Percentiles rank a stretch among this genome's conserved stretches.
Evolutionary conservation across 2,329 filamentous ascomycete genomes (phyloP).

Genomic region (Pseudogymnoascus sp.): DNA sequence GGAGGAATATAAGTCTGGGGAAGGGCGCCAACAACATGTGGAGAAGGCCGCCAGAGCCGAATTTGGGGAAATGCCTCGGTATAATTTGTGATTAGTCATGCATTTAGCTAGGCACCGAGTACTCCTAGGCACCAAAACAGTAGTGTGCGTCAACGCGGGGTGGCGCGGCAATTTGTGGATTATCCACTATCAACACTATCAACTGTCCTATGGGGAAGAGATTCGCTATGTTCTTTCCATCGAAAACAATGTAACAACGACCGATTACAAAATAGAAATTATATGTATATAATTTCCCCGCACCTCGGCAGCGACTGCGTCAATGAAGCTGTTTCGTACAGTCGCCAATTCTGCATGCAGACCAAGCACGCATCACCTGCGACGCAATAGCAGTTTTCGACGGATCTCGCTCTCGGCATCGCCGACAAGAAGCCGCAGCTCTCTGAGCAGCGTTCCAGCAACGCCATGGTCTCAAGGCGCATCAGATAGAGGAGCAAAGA

Average conservation of each 20-base stretch:
- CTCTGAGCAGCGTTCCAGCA: conserved; percentile 9
- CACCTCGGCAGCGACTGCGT: neutral
- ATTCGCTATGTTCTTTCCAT: conserved; percentile 1
- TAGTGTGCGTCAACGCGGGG: conserved; percentile 7
- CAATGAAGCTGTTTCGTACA: conserved; percentile 9
- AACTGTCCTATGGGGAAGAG: conserved; percentile 3
- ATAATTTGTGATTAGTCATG: conserved; percentile 5
- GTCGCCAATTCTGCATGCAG: conserved; percentile 2
- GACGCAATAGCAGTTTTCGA: neutral
- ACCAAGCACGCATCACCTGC: neutral
- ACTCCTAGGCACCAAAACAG: neutral
- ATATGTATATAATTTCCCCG: neutral
- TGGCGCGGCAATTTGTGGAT: conserved; percentile 5
- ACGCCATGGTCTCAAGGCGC: conserved; percentile 16
- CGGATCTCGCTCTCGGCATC: neutral
- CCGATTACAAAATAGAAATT: neutral
- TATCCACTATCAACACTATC: conserved; percentile 4
- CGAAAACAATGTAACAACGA: neutral
- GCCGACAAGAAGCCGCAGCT: conserved; percentile 8
- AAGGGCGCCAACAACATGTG: conserved; percentile 5
- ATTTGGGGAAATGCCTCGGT: conserved; percentile 27
- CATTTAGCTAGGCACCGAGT: conserved; percentile 1
- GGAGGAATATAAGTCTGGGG: conserved; percentile 3
- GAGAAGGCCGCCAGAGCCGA: conserved; percentile 9
- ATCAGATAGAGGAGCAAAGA: neutral